Base-by-base conservation (phyloP, 768 basidiomycete species). In the Flagelloscypha sp. region DNA sequence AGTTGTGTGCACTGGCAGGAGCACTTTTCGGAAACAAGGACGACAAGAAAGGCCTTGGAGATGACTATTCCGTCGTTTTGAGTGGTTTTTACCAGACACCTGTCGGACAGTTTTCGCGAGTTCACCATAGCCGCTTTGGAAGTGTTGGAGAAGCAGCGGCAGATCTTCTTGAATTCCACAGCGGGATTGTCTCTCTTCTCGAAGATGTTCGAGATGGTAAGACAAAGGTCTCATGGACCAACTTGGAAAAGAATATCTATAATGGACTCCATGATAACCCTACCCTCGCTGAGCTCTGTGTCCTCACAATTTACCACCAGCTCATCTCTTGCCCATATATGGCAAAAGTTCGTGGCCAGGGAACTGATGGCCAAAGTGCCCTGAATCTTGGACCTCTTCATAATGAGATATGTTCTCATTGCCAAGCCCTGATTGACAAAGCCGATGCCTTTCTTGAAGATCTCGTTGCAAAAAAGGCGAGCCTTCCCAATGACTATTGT, bases 1-100 rank as follows among this genome's bases (percentile, higher is more conserved):
- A 50, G 39, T 28, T 42, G 10, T 17, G 36, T 4, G 20, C 24
- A 7, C 44, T 55, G 11, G 44, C 50, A 9, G 57, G 57, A 3
- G 46, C 46, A 2, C 30, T 62, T 3, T 50, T 60, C 22, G 43
- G 55, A 30, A 30, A 63, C 42, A 61, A 61, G 40, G 47, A 57
- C 37, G 52, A 61, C 30, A 63, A 61, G 41, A 56, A 57, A 23
- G 62, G 61, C 13, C 47, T 56, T 31, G 51, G 55, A 37, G 52
- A 59, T 43, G 17, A 32, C 2, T 35, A 21, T 7, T 23, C 19
- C 3, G 21, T 17, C 9, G 37, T 36, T 28, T 13, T 45, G 33
- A 3, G 30, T 21, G 13, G 13, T 12, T 19, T 9, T 11, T 37
- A 30, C 5, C 19, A 17, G 16, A 22, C 12, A 22, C 16, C 12